These are phyloP conservation scores for Rutstroemia sp. DNA, from an alignment of 2,329 filamentous ascomycete species.

Conservation along the genomic window DNA sequence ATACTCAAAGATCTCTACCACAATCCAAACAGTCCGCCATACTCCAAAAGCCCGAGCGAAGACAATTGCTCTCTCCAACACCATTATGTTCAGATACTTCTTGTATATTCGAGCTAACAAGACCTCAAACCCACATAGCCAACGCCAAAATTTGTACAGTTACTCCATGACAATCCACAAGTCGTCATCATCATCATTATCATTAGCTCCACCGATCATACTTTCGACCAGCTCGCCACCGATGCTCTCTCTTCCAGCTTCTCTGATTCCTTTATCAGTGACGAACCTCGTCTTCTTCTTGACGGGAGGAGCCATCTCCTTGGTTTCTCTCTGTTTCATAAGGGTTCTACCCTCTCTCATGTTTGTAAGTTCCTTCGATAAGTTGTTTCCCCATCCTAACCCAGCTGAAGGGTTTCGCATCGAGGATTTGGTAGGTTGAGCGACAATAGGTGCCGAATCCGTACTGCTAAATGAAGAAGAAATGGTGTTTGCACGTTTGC, in stretches of 20 bases:
- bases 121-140: too few relatives aligned
- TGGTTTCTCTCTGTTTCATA: constrained; percentile 5
- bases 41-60: too few relatives aligned
- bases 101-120: too few relatives aligned
- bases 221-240: constrained; percentile 39
- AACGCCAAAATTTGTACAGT: background rate
- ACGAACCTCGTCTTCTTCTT: constrained; percentile 75
- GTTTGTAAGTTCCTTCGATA: constrained; percentile 48
- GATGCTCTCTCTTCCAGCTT: constrained; percentile 68
- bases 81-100: background rate
- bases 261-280: constrained; percentile 68
- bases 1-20: too few relatives aligned
- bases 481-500: constrained; percentile 42
- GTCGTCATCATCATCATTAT: constrained; percentile 20
- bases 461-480: constrained; percentile 26
- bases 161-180: constrained; percentile 27
- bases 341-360: constrained; percentile 56
- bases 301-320: constrained; percentile 26
- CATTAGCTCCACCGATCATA: too few relatives aligned
- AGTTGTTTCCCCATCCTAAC: constrained; percentile 48
- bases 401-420: background rate
- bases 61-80: too few relatives aligned
- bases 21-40: too few relatives aligned
- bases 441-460: background rate
- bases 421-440: background rate